Conservation (phyloP, 2,329 filamentous ascomycete species). For the Pseudopithomyces chartarum region DNA sequence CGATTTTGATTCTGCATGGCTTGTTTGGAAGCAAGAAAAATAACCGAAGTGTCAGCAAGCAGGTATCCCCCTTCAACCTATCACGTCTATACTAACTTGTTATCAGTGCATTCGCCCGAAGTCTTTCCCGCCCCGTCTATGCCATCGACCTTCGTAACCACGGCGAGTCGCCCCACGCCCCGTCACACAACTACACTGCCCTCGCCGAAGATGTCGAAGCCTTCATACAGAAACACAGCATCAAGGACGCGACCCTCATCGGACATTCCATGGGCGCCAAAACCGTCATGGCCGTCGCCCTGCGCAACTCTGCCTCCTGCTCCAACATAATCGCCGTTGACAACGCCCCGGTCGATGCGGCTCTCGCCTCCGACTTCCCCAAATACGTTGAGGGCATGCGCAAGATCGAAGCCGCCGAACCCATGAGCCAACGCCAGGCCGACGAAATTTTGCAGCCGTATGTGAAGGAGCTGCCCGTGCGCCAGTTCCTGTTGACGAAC, state of each 20-base stretch:
- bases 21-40: conserved; percentile 96
- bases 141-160: conserved; percentile 91
- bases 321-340: conserved; percentile 81
- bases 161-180: conserved; percentile 81
- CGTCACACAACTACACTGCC: conserved; percentile 75
- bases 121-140: conserved; percentile 80
- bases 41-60: conserved; percentile 94
- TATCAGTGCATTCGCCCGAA: conserved; percentile 74
- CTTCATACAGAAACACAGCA: conserved; percentile 74
- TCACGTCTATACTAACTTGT: background rate
- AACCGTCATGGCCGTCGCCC: conserved; percentile 84
- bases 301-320: conserved; percentile 70
- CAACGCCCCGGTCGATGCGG: conserved; percentile 86
- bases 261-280: conserved; percentile 98
- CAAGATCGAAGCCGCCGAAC: conserved; percentile 70
- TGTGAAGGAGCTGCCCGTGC: conserved; percentile 75
- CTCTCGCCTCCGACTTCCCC: conserved; percentile 74
- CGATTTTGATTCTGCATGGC: conserved; percentile 89
- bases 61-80: background rate
- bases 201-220: conserved; percentile 83
- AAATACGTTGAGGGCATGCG: conserved; percentile 86
- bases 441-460: conserved; percentile 77
- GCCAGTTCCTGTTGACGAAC: conserved; percentile 92
- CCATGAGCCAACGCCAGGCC: conserved; percentile 75
- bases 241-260: conserved; percentile 77